Evolutionary conservation across 2,329 filamentous ascomycete genomes (phyloP).

Genomic region (Fusarium lateritium): DNA sequence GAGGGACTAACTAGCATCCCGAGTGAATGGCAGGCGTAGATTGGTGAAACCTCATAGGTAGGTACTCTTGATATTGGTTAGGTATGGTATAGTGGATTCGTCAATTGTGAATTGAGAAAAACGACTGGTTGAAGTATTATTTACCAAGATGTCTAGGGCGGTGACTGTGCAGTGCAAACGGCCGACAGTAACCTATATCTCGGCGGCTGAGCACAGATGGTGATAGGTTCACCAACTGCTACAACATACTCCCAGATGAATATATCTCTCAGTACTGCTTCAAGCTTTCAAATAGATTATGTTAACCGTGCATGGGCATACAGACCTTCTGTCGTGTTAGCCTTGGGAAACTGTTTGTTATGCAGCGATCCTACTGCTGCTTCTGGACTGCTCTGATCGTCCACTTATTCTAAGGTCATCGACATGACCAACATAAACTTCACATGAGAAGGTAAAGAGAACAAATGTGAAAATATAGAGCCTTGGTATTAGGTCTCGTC

Average conservation of each 20-base stretch:
- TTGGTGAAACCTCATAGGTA: conserved; percentile 12
- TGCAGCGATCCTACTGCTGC: too few relatives aligned
- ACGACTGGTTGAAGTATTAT: background rate
- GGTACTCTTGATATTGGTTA: background rate
- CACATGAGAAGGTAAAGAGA: background rate
- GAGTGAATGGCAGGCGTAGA: conserved; percentile 14
- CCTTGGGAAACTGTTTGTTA: too few relatives aligned
- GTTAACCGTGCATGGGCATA: background rate
- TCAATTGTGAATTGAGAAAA: background rate
- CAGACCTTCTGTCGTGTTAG: background rate
- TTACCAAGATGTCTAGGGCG: background rate
- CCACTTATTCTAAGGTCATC: too few relatives aligned
- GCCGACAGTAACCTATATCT: background rate
- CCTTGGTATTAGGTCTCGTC: conserved; percentile 26
- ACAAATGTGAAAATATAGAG: conserved; percentile 13
- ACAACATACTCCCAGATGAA: too few relatives aligned
- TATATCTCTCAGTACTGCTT: background rate
- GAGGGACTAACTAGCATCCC: background rate
- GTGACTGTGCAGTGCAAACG: conserved; percentile 28
- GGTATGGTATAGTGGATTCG: background rate
- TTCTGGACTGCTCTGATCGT: too few relatives aligned
- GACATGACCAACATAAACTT: background rate
- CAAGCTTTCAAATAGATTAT: background rate
- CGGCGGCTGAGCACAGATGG: conserved; percentile 8
- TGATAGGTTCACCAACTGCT: background rate